Base-by-base conservation (phyloP, 495 filamentous ascomycete genomes). In the Annulohypoxylon nitens region DNA sequence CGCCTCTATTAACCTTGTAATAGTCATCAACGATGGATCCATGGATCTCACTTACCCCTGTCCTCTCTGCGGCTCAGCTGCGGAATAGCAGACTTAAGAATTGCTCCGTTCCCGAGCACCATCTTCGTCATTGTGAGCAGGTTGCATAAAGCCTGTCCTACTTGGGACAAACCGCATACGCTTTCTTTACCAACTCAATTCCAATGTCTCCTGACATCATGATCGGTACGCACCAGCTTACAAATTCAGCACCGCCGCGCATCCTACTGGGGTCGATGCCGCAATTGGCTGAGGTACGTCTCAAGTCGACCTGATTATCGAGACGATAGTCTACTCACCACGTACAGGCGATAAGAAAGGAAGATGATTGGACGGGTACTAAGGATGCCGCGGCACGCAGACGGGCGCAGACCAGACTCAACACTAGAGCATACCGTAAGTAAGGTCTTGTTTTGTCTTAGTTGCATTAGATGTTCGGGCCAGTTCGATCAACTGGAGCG, bases 361-460 rank as follows among this genome's bases (percentile, higher is more conserved):
- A 82, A 71, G 82, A 84, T 51, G 80, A 83, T 63, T 84, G 82
- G 81, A 83, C 81, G 39, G 82, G 82, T 3, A 73, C 73, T n/a
- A 81, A 61, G 18, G 77, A 83, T 76, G 78, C 80, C 18, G 76
- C 75, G 54, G 74, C 73, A 51, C 75, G 80, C 45, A 74, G 78
- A 74, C 74, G 74, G 58, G 69, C 73, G 53, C 79, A 85, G 74
- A 85, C 78, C 63, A 71, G 83, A 67, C 75, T 85, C 9, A 84
- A 83, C 65, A 77, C 77, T 30, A 81, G 83, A 58, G 80, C 81
- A 59, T 79, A 83, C 70, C 78, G 83, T 83, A 75, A 78, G 81
- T 78, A 62, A 34, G 60, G 20, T 48, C 73, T 71, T 76, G 51
- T 69, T 73, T 69, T 67, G 4, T 71, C 62, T 61, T 64, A 2